A percentile compares a stretch with the other conserved stretches of the same genome.
Evolutionary conservation across 129 eudicot species (phyloP).

Genomic region (Lonicera japonica): DNA sequence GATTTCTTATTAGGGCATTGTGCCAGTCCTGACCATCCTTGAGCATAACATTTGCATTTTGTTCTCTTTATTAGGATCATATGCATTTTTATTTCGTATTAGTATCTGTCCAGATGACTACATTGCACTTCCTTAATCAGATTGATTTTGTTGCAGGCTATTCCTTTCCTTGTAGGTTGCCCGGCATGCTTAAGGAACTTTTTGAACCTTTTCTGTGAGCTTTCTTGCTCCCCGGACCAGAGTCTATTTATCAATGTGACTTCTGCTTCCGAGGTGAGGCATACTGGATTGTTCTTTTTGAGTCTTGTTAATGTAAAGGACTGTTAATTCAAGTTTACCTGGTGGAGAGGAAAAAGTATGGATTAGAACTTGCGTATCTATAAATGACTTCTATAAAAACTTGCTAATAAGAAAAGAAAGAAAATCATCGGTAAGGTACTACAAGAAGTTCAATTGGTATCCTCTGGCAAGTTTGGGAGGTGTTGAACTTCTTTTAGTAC

Average conservation of each 20-base stretch:
- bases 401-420: too few species aligned
- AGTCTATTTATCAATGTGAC: constrained; percentile 65
- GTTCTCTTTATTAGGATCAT: not conserved
- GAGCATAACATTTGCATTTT: not conserved
- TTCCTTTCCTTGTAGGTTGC: constrained; percentile 71
- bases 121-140: not conserved
- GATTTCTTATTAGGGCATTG: not conserved
- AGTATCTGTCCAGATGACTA: not conserved
- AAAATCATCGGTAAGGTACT: too few species aligned
- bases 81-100: too few species aligned
- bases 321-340: not conserved
- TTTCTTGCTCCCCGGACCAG: constrained; percentile 64
- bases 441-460: not conserved
- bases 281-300: not conserved
- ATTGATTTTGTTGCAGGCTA: constrained; percentile 38
- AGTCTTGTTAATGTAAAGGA: not conserved
- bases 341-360: too few species aligned
- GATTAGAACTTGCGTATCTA: too few species aligned
- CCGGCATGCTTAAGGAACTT: constrained; percentile 77
- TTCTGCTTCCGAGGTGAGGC: constrained; percentile 43
- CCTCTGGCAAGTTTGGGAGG: not conserved
- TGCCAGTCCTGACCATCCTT: not conserved
- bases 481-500: not conserved
- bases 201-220: constrained; percentile 64
- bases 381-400: too few species aligned